Evolutionary conservation across 2,329 filamentous ascomycete species (phyloP).

Genomic region (Drechslera avenae): DNA sequence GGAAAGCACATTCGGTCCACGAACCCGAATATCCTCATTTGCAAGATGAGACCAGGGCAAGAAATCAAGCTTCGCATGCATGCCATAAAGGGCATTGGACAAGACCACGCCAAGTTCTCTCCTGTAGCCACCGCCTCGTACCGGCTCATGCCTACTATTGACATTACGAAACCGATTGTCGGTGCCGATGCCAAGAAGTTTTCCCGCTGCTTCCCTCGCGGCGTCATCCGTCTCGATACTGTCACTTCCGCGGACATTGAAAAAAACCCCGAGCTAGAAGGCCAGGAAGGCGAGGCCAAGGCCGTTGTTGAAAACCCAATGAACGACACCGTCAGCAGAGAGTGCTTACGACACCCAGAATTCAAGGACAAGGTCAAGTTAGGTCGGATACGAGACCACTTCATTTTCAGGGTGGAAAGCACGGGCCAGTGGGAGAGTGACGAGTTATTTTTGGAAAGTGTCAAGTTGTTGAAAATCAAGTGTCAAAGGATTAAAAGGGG

Average conservation of each 20-base stretch:
- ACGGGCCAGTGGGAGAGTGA: conserved; percentile 95
- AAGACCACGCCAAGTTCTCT: conserved; percentile 96
- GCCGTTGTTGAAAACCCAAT: conserved; percentile 87
- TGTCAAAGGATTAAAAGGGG: conserved; percentile 74
- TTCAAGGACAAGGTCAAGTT: conserved; percentile 96
- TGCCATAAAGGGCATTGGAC: conserved; percentile 91
- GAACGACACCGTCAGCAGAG: conserved; percentile 92
- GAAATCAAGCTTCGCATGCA: conserved; percentile 85
- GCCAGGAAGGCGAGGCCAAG: conserved; percentile 78
- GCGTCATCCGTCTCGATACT: conserved; percentile 80
- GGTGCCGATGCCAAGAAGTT: conserved; percentile 90
- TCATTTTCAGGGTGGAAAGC: conserved; percentile 96
- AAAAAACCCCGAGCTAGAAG: conserved; percentile 68
- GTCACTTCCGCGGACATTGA: conserved; percentile 71
- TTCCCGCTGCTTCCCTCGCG: conserved; percentile 81
- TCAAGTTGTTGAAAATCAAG: conserved; percentile 85
- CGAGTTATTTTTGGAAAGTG: conserved; percentile 86
- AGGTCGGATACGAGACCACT: conserved; percentile 88
- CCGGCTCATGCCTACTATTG: conserved; percentile 85
- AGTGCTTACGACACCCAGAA: conserved; percentile 88
- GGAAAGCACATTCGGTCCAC: conserved; percentile 74
- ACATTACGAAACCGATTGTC: conserved; percentile 80
- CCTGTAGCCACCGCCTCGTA: conserved; percentile 95
- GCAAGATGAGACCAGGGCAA: conserved; percentile 91
- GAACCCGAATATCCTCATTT: conserved; percentile 91